Evolutionary conservation across 257 asterid species (phyloP), one percentile per base, ranked within the genome.

Genomic region (Gentiana macrophylla): DNA sequence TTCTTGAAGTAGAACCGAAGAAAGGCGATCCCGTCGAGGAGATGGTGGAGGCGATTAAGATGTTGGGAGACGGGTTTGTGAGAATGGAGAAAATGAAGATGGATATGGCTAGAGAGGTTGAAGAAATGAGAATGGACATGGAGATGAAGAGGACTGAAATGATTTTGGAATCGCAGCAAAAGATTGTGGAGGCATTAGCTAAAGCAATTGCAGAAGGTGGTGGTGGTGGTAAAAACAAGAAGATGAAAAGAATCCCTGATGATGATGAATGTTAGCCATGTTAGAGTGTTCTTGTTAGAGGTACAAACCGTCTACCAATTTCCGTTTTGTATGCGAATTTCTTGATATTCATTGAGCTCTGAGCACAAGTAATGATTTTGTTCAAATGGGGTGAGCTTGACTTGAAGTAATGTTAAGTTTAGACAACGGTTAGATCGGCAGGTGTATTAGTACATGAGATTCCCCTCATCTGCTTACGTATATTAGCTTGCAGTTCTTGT

Each of bases 141-240:
- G 99, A 92, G 76, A 75, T 88, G 89, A 92, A 88, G 82, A 83
- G 90, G 69, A 85, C 99, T 0, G 94, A 88, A 74, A 88, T 88
- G 95, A 80, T 92, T 44, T 81, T 92, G 1, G 95, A 88, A 54
- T 83, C 93, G 0, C 95, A 92, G 80, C 94, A 80, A 70, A 84
- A 77, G 77, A 79, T 88, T 52, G 80, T 92, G 35, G 95, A 85
- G 62, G 80, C 88, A 10, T 81, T 87, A 61, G 86, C 93, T 2
- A 77, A 73, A 62, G 83, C 86, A 0, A 67, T 82, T 6, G 70
- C 84, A 0, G 91, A 79, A 66, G 24, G 24, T 24, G 24, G 24
- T 24, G 24, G 24, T 24, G 24, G 24, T 24, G 70, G 66, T 66
- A 70, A 74, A 50, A 33, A 3, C n/a, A 87, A 87, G 76, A 80